Base-by-base conservation (phyloP, 495 filamentous ascomycete species). In the Penicillium ucsense region DNA sequence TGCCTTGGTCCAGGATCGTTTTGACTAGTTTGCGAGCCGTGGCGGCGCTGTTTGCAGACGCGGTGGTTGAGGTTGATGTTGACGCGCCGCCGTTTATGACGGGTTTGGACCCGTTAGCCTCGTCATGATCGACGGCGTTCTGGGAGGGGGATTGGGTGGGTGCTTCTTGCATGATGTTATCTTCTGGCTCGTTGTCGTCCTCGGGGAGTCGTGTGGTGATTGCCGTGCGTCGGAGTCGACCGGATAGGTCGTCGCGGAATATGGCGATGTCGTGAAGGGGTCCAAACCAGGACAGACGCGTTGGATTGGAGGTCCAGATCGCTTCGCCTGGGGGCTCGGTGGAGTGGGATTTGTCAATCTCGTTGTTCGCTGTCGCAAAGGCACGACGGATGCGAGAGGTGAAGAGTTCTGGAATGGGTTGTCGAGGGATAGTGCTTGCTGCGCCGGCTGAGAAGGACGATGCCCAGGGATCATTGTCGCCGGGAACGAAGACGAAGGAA, bases 391-490 rank as follows among this genome's bases (percentile, higher is more conserved):
- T 75, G 8, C 92, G 70, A 6, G 81, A 85, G 0, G 90, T 95
- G 61, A 96, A 97, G 38, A 95, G 57, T 3, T 91, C 86, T 6
- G 92, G 94, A 4, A 98, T 76, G 0, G 70, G 59, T 40, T 82
- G 80, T 8, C 85, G 73, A 0, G 92, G 92, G 8, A 96, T 57
- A 6, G 81, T 73, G 1, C 82, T 77, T 1, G 86, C 78, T 37
- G 88, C 83, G n/a, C 92, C 92, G 8, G 80, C 83, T 3, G 83
- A 84, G 64, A 95, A 95, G 3, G 88, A 77, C 0, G 88, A 91
- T 28, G 80, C 70, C 92, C 92, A 98, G 8, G 89, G 88, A 60
- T 98, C 92, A 62, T 94, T 94, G 60, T 96, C 91, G 36, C 91
- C 91, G 2, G 92, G 92, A 0, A 98, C 85, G 54, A 97, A 95